These are phyloP conservation scores for Xylariales sp. DNA, from an alignment of 2,329 filamentous ascomycete genomes.

Conservation along the genomic window DNA sequence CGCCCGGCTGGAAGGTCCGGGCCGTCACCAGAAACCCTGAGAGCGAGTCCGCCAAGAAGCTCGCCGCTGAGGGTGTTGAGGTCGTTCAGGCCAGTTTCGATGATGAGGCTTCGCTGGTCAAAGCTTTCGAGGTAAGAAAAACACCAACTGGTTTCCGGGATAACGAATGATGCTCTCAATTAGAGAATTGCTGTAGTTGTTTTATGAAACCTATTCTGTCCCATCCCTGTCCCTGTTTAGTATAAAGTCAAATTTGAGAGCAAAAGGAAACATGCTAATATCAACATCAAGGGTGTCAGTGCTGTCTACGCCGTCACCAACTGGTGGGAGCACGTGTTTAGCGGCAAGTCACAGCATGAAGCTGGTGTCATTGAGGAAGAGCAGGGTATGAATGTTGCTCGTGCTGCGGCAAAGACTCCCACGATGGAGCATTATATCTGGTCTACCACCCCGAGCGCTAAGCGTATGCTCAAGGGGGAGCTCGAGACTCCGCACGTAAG, in stretches of 20 bases:
- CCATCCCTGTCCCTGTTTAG: no score
- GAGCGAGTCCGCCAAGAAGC: constrained; percentile 6
- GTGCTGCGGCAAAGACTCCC: constrained; percentile 26
- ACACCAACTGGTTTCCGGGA: not conserved
- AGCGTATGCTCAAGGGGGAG: constrained; percentile 21
- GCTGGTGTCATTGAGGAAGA: constrained; percentile 28
- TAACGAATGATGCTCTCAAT: not conserved
- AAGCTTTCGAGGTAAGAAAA: constrained; percentile 3
- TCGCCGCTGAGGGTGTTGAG: constrained; percentile 3
- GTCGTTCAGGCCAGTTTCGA: constrained; percentile 7
- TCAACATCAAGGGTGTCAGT: constrained; percentile 8
- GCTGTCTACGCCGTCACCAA: constrained; percentile 34
- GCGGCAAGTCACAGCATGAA: constrained; percentile 15
- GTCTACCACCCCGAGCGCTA: constrained; percentile 33
- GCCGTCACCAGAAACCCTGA: constrained; percentile 7
- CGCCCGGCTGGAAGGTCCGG: constrained; percentile 8
- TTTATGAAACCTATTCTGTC: no score
- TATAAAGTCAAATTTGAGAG: no score
- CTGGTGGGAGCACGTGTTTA: constrained; percentile 24
- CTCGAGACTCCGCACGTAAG: constrained; percentile 20
- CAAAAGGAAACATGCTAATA: no score
- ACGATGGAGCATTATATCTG: constrained; percentile 37
- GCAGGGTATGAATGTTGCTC: constrained; percentile 34
- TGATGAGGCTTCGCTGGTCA: constrained; percentile 7
- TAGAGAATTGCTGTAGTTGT: no score